Percentiles rank a stretch among this genome's conserved stretches.
These are phyloP conservation scores for Spergularia marina DNA, from an alignment of 148 eudicot species.

Conservation along the genomic window DNA sequence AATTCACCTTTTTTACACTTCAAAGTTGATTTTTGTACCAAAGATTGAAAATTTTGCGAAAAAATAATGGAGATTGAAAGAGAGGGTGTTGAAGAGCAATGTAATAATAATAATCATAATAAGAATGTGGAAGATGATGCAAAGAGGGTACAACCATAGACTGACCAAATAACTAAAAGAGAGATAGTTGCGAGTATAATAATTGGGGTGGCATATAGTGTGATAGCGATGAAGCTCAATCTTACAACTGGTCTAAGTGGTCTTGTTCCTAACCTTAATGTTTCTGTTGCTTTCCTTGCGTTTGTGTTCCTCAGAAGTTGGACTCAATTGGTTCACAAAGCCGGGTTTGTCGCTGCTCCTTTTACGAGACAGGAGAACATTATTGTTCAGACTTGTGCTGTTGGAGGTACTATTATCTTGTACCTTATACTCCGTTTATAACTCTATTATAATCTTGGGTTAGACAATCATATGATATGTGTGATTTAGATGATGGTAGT, in stretches of 20 bases:
- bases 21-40: background rate
- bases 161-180: slow-evolving; percentile 32
- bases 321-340: slow-evolving; percentile 30
- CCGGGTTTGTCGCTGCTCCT: slow-evolving; percentile 22
- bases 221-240: slow-evolving; percentile 33
- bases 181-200: slow-evolving; percentile 33
- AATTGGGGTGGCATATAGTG: slow-evolving; percentile 31
- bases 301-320: slow-evolving; percentile 32
- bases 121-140: slow-evolving; percentile 1
- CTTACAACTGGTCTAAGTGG: slow-evolving; percentile 42
- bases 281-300: slow-evolving; percentile 35
- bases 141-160: slow-evolving; percentile 33
- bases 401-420: slow-evolving; percentile 29
- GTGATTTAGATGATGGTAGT: too few relatives aligned
- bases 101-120: background rate
- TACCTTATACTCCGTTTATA: too few relatives aligned
- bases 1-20: too few relatives aligned
- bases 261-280: slow-evolving; percentile 29
- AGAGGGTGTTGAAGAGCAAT: slow-evolving; percentile 21
- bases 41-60: background rate
- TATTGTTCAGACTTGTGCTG: slow-evolving; percentile 41
- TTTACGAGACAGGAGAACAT: slow-evolving; percentile 40
- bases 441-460: too few relatives aligned
- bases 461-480: too few relatives aligned
- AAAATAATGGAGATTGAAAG: slow-evolving; percentile 25